phyloP scores from a whole-genome alignment of 1,284 basidiomycete genomes.

The Phylloporus gajari region DNA sequence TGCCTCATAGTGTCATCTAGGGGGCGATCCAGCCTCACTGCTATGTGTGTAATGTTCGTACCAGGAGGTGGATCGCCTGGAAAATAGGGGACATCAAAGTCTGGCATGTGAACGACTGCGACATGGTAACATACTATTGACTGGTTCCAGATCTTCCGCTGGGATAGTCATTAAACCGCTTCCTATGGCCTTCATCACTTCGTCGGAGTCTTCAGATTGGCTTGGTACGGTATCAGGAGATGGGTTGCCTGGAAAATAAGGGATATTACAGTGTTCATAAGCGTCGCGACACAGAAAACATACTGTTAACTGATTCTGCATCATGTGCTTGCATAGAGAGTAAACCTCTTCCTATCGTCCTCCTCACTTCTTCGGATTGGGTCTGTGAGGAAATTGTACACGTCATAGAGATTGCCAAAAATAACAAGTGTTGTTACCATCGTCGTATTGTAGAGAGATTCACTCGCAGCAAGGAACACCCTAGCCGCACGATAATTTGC shows the following conservation, averaged over 20 bases:
- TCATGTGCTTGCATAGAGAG: constrained; percentile 17
- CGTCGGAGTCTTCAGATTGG: constrained; percentile 13
- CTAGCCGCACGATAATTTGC: neutral
- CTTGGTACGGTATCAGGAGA: too few species aligned
- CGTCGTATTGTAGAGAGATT: neutral
- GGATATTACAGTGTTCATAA: neutral
- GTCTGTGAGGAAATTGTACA: neutral
- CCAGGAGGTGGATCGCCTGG: constrained; percentile 8
- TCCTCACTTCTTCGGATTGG: constrained; percentile 19
- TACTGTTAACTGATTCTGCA: constrained; percentile 8
- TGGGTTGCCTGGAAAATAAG: too few species aligned
- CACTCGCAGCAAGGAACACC: neutral
- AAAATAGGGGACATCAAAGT: too few species aligned
- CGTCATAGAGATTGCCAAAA: neutral
- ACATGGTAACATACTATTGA: too few species aligned
- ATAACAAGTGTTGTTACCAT: neutral
- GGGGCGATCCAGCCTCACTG: constrained; percentile 16
- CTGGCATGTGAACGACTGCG: too few species aligned
- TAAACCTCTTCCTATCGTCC: constrained; percentile 8
- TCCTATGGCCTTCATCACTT: constrained; percentile 6
- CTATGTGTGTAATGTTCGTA: constrained; percentile 10
- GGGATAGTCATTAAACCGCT: neutral
- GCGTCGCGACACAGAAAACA: constrained; percentile 1
- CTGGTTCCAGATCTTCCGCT: too few species aligned
- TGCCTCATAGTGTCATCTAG: constrained; percentile 17